Conservation (phyloP, 169 alveolate genomes). For the Eimeria mitis region DNA sequence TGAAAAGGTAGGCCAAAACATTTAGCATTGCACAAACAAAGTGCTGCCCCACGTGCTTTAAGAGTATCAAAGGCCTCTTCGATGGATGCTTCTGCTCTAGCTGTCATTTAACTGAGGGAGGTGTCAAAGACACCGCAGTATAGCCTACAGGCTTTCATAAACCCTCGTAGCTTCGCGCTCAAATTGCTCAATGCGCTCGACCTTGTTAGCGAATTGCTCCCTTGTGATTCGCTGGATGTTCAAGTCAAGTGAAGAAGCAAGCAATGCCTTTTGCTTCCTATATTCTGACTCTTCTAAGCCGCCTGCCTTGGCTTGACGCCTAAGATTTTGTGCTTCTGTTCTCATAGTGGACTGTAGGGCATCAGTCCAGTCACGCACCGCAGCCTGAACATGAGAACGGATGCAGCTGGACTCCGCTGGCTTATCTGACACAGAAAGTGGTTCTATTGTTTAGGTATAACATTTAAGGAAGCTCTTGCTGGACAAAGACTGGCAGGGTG, state of each 20-base stretch:
- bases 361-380: constrained; percentile 46
- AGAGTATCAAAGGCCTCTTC: background rate
- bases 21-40: background rate
- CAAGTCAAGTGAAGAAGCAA: constrained; percentile 29
- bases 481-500: background rate
- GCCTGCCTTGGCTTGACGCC: constrained; percentile 68
- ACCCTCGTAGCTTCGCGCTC: constrained; percentile 60
- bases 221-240: constrained; percentile 49
- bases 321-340: constrained; percentile 49
- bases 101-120: background rate
- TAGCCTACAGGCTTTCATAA: constrained; percentile 24
- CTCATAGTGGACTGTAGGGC: constrained; percentile 46
- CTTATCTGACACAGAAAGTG: too few relatives aligned
- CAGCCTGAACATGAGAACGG: constrained; percentile 22
- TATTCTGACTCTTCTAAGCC: constrained; percentile 41
- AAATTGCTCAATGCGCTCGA: constrained; percentile 47
- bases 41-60: background rate
- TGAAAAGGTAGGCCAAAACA: background rate
- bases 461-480: background rate
- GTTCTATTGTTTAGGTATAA: background rate
- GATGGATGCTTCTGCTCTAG: background rate
- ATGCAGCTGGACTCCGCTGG: background rate
- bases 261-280: constrained; percentile 32
- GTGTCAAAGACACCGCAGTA: background rate
- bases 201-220: constrained; percentile 46